Evolutionary conservation across 208 protist species (phyloP).

Genomic region (Trypanosoma cruzi): DNA sequence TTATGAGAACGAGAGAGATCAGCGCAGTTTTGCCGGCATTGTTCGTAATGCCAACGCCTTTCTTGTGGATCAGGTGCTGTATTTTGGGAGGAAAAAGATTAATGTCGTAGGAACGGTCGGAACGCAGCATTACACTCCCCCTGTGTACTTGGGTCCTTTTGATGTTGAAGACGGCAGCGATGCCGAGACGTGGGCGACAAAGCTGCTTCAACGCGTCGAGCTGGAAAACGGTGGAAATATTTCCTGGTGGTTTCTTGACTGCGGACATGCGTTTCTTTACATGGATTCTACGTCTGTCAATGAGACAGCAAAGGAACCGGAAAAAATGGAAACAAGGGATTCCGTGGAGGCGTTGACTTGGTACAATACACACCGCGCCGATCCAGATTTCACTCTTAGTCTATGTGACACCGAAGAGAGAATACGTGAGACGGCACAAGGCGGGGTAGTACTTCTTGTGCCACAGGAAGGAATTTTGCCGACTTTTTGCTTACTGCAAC

Average conservation of each 20-base stretch:
- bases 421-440: slow-evolving; percentile 26
- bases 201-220: slow-evolving; percentile 8
- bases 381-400: slow-evolving; percentile 20
- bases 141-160: slow-evolving; percentile 54
- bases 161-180: neutral
- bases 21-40: slow-evolving; percentile 87
- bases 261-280: slow-evolving; percentile 68
- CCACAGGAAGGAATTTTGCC: slow-evolving; percentile 86
- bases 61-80: slow-evolving; percentile 78
- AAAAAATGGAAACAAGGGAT: neutral
- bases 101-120: slow-evolving; percentile 87
- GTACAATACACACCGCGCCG: slow-evolving; percentile 30
- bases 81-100: slow-evolving; percentile 75
- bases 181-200: neutral
- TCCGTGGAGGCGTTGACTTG: slow-evolving; percentile 34
- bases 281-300: slow-evolving; percentile 1
- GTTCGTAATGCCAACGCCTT: slow-evolving; percentile 90
- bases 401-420: slow-evolving; percentile 55
- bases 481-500: slow-evolving; percentile 49
- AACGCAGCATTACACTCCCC: slow-evolving; percentile 83
- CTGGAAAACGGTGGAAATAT: neutral
- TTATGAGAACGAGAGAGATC: slow-evolving; percentile 87
- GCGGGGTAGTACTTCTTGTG: slow-evolving; percentile 64
- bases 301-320: neutral
- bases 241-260: slow-evolving; percentile 76